Conservation (phyloP, 2,329 filamentous ascomycete species). For the Neospermospora avenae region DNA sequence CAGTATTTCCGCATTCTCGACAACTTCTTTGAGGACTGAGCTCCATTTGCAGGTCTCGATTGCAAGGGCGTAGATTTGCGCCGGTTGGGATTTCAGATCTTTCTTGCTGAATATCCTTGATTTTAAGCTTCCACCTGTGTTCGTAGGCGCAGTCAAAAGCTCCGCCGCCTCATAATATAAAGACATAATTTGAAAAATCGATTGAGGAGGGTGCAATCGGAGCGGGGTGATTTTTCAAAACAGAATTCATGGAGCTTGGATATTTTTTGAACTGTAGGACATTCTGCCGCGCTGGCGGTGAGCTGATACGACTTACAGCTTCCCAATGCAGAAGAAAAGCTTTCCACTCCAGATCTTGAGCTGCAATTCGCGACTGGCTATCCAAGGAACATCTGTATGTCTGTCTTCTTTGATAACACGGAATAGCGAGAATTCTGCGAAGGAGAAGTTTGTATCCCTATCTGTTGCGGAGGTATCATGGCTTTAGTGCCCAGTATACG, state of each 20-base stretch:
- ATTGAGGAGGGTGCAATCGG: background rate
- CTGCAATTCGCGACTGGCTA: too few species aligned
- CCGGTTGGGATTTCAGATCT: slow-evolving; percentile 70
- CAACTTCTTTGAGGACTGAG: slow-evolving; percentile 77
- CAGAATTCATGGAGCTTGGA: background rate
- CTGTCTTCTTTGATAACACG: too few species aligned
- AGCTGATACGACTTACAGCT: too few species aligned
- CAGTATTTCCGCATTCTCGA: slow-evolving; percentile 75
- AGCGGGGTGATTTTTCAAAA: background rate
- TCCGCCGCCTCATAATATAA: slow-evolving; percentile 90
- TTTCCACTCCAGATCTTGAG: too few species aligned
- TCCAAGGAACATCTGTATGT: too few species aligned
- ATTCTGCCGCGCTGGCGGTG: background rate
- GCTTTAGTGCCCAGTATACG: too few species aligned
- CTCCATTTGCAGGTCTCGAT: slow-evolving; percentile 92
- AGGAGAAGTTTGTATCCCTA: background rate
- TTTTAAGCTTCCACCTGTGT: slow-evolving; percentile 80
- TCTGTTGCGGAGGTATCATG: too few species aligned
- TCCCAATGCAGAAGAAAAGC: too few species aligned
- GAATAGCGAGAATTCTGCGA: too few species aligned
- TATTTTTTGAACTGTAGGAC: too few species aligned
- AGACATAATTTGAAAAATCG: slow-evolving; percentile 61
- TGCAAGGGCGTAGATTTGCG: slow-evolving; percentile 83
- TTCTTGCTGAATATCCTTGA: slow-evolving; percentile 77
- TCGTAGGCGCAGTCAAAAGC: slow-evolving; percentile 61